Evolutionary conservation across 1,139 yeast genomes (phyloP).

Genomic region (Eremothecium sinecaudum): DNA sequence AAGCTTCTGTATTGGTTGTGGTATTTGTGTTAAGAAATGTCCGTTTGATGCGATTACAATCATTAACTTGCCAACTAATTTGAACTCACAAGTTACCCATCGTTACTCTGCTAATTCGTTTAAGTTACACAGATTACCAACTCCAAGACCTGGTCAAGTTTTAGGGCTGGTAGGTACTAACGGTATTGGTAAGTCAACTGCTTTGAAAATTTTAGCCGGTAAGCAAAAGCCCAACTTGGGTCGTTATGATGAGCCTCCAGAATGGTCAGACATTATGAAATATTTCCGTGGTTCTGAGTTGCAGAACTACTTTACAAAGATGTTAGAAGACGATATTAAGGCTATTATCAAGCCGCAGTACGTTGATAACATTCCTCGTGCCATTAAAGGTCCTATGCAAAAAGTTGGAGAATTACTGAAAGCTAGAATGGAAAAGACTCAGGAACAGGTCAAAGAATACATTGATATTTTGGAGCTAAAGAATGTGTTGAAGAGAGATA

Average conservation of each 20-base stretch:
- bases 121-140: constrained; percentile 92
- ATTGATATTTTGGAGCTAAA: constrained; percentile 62
- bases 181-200: constrained; percentile 99
- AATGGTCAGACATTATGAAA: constrained; percentile 87
- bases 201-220: constrained; percentile 94
- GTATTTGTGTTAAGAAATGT: constrained; percentile 97
- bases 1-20: constrained; percentile 94
- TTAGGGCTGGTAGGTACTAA: constrained; percentile 95
- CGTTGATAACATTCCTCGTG: constrained; percentile 93
- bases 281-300: constrained; percentile 94
- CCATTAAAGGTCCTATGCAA: constrained; percentile 81
- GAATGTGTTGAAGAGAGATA: constrained; percentile 73
- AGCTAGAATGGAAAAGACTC: constrained; percentile 59
- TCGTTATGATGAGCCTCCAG: constrained; percentile 88
- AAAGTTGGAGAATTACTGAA: constrained; percentile 79
- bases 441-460: constrained; percentile 51
- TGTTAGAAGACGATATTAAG: constrained; percentile 85
- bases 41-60: constrained; percentile 95
- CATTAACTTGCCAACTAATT: constrained; percentile 90
- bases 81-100: constrained; percentile 87
- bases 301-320: constrained; percentile 90
- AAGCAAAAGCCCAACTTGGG: constrained; percentile 97
- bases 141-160: constrained; percentile 98
- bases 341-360: constrained; percentile 97
- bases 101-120: constrained; percentile 96